A percentile compares a stretch with the other conserved stretches of the same genome.
Conservation (phyloP, 2,329 filamentous ascomycete genomes). For the Aspergillus clavatus region DNA sequence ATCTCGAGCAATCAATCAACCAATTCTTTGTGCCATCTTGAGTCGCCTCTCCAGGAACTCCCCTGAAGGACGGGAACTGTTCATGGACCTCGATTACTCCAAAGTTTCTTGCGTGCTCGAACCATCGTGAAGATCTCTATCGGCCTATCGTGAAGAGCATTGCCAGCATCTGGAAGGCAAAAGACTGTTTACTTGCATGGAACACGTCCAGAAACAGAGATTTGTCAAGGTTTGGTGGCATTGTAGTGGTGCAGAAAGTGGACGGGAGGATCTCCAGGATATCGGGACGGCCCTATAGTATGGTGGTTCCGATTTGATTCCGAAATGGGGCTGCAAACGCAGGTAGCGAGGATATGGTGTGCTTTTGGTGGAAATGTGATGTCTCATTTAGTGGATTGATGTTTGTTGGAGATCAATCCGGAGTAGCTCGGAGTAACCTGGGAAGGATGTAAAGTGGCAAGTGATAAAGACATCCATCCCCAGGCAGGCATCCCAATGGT, state of each 20-base stretch:
- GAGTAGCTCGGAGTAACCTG: too few relatives aligned
- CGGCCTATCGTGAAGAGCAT: background rate
- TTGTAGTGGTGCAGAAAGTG: conserved; percentile 9
- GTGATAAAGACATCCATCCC: too few relatives aligned
- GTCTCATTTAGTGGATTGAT: too few relatives aligned
- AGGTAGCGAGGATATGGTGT: too few relatives aligned
- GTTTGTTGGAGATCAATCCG: too few relatives aligned
- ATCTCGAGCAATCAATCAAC: too few relatives aligned
- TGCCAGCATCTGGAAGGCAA: background rate
- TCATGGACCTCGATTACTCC: background rate
- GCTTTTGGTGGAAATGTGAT: too few relatives aligned
- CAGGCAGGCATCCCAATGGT: too few relatives aligned
- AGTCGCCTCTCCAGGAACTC: background rate
- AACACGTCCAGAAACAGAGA: conserved; percentile 16
- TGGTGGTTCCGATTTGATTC: too few relatives aligned
- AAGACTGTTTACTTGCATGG: conserved; percentile 8
- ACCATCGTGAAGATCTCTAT: background rate
- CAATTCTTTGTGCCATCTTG: too few relatives aligned
- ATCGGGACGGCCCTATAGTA: conserved; percentile 1
- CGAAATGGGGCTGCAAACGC: too few relatives aligned
- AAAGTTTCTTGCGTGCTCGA: background rate
- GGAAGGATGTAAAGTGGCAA: too few relatives aligned
- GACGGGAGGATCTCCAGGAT: conserved; percentile 16
- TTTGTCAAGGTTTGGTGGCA: conserved; percentile 14
- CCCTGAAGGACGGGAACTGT: background rate